Evolutionary conservation across 805 yeast species (phyloP), one percentile per base, ranked within the genome.

Genomic region (Teunomyces cretensis): DNA sequence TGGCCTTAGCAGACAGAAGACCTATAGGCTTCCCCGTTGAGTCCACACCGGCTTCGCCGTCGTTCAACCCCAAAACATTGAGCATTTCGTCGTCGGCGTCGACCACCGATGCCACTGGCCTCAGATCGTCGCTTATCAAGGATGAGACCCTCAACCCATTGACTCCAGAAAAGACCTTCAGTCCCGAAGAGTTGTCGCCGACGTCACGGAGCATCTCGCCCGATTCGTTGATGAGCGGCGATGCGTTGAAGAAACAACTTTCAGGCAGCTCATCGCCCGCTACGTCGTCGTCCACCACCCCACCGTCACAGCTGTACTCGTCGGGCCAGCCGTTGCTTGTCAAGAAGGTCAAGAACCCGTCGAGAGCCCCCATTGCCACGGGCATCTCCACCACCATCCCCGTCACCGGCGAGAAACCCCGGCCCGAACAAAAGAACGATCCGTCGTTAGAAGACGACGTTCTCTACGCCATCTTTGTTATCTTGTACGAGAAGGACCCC

Each of bases 351-450:
- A 72, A 72, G 52, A 58, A 57, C 36, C 50, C 69, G 9, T 57
- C 68, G 15, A 68, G 83, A 43, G 77, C 76, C 19, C 80, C 81
- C 19, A 75, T 79, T 43, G 86, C 86, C 2, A 81, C 86, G 32
- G 88, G 89, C 40, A 83, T 86, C 31, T 83, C 91, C 11, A 84
- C 90, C 37, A 79, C 86, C 2, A 85, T 86, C 46, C 94, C 94
- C 1, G 87, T 86, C 6, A 84, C 91, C 11, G 92, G 92, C 30
- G 76, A 72, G 49, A 71, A 72, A 52, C 90, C 91, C 39, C 70
- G 69, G 52, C 96, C 96, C 2, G 75, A 74, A n/a, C 81, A 81
- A 51, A 82, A 81, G 52, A 69, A 77, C 47, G 76, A 72, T 49
- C 66, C 74, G 9, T 71, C 87, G 17, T 72, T 86, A 45, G 94